Evolutionary conservation across 495 filamentous ascomycete species (phyloP), one percentile per base, ranked within the genome.

Genomic region (Trichoderma virens): DNA sequence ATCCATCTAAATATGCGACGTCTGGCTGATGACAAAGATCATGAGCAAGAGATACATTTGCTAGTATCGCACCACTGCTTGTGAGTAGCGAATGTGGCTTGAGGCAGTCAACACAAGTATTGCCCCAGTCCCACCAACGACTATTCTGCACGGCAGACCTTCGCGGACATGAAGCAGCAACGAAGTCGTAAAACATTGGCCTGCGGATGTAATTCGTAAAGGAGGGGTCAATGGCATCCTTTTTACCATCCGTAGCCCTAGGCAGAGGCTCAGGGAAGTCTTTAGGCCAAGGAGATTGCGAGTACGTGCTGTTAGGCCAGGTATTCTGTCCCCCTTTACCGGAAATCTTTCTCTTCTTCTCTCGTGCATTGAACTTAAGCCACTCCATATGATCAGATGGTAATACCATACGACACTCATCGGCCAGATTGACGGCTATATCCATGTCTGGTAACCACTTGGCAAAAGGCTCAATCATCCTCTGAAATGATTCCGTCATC

Each of bases 391-490:
- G 51, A 0, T 56, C 88, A 64, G 85, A 83, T 3, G 90, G 89
- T 3, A 97, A 80, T 3, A 92, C 78, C 5, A 97, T 89, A 28
- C 93, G 84, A 61, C 89, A 88, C 70, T 97, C 92, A 71, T 98
- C 93, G 70, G 96, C 89, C n/a, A 88, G 75, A 73, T 97, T 98
- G 76, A 97, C 93, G 3, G 86, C 89, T 35, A 98, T 71, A 70
- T 98, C 93, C 91, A 97, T 97, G 71, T 97, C 92, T 0, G 93
- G 93, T 60, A 97, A 76, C 72, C 83, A 87, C 70, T 89, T 73
- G 4, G 87, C 78, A 71, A 97, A 97, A 2, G 79, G 74, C 31
- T 81, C 74, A 72, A 97, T 85, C 91, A 97, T 96, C 9, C 80
- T 83, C 13, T 78, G 91, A 96, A 47, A 87, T 81, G 35, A 79